Base-by-base conservation (phyloP, 2,329 filamentous ascomycete species). In the Penicillium sp. region DNA sequence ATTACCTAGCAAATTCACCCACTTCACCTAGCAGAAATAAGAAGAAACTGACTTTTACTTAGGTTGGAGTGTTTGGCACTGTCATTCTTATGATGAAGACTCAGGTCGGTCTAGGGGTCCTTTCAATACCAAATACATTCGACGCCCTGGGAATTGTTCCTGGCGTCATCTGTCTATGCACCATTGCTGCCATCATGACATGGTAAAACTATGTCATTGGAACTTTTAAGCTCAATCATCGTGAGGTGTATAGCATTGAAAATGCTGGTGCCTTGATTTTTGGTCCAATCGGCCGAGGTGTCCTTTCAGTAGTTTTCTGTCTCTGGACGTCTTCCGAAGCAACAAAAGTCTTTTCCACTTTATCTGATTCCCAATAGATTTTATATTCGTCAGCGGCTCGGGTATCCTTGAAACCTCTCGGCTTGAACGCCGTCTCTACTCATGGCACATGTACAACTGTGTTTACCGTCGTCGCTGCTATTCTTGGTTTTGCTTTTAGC, bases 211-310 rank as follows among this genome's bases (percentile, higher is more conserved):
- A 78, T 59, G 75, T 80, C 18, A 70, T 82, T 7, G 79, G 63
- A 7, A 39, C 40, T 2, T 84, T 84, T 71, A 84, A 84, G 62
- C 58, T 82, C 21, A 68, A 72, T 5, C 82, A 84, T 60, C 78
- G 77, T 1, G 74, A 82, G 55, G 81, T 84, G 1, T 83, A 85
- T 62, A 79, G 78, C 43, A 83, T 84, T 71, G 82, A 82, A 39
- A 82, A 85, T 52, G 82, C 81, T 0, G 82, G 82, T 5, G 70
- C 69, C 37, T 77, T 84, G 48, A 72, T 85, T 18, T 82, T 83
- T 51, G 83, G 83, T 2, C 77, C 75, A 1, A 54, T 79, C 5
- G 81, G 82, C 0, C 75, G 80, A 21, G 81, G 81, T 58, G 56
- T 83, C 11, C 72, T 84, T 10, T 52, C 48, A 13, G 18, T 53